phyloP scores from a whole-genome alignment of 768 basidiomycete species.

The Pisolithus albus region DNA sequence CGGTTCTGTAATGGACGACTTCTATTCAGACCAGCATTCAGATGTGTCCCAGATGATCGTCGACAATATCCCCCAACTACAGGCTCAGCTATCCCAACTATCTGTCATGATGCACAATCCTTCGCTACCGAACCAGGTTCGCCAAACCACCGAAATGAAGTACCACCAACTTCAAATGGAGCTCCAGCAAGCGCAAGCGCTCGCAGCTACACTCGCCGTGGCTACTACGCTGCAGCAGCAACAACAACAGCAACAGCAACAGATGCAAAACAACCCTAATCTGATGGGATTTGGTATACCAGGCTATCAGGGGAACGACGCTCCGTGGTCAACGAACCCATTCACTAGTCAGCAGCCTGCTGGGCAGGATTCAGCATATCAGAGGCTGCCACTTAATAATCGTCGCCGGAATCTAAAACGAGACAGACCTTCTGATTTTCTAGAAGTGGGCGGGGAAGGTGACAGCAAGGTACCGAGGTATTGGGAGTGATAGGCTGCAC shows the following conservation, averaged over 20 bases:
- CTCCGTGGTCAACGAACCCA: constrained; percentile 37
- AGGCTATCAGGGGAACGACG: constrained; percentile 34
- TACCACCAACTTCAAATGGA: constrained; percentile 75
- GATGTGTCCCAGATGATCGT: constrained; percentile 66
- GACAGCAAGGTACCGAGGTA: constrained; percentile 65
- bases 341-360: constrained; percentile 60
- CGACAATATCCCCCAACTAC: constrained; percentile 72
- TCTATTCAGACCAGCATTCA: constrained; percentile 69
- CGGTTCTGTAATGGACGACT: constrained; percentile 46
- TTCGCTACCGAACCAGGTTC: constrained; percentile 60
- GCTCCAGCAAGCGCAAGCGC: constrained; percentile 70
- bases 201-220: constrained; percentile 57
- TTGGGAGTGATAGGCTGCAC: constrained; percentile 51
- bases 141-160: constrained; percentile 78
- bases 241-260: constrained; percentile 39
- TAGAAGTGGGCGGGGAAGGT: constrained; percentile 61
- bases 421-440: constrained; percentile 77
- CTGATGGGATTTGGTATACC: constrained; percentile 37
- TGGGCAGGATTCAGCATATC: constrained; percentile 79
- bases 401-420: constrained; percentile 71
- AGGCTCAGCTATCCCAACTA: constrained; percentile 79
- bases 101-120: constrained; percentile 76
- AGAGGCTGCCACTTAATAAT: constrained; percentile 76
- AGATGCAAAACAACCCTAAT: constrained; percentile 24
- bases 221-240: constrained; percentile 52